A percentile compares a stretch with the other conserved stretches of the same genome.
Conservation (phyloP, 176 grass and related monocot species). For the Alloteropsis semialata region DNA sequence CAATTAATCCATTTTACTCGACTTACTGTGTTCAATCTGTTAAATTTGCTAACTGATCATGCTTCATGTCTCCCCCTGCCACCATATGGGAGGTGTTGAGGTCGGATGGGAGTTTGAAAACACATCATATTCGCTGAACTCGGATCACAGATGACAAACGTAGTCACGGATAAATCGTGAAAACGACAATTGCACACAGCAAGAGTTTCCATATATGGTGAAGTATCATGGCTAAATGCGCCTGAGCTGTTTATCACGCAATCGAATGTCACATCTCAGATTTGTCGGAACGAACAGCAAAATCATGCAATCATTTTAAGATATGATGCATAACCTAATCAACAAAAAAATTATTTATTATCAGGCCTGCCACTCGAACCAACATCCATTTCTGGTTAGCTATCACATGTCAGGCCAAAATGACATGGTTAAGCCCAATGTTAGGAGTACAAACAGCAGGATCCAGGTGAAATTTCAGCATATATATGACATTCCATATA, state of each 20-base stretch:
- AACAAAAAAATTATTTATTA: constrained; percentile 19
- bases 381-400: constrained; percentile 16
- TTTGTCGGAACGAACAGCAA: neutral
- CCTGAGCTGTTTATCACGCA: neutral
- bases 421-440: constrained; percentile 14
- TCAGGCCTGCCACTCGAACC: neutral
- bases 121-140: neutral
- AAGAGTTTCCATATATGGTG: neutral
- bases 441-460: neutral
- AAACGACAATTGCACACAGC: neutral
- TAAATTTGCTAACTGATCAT: neutral
- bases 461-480: neutral
- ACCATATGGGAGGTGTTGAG: neutral
- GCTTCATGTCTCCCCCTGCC: neutral
- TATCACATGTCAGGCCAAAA: constrained; percentile 20
- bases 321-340: neutral
- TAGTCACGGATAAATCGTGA: neutral
- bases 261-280: neutral
- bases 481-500: neutral
- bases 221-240: neutral
- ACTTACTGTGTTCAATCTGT: neutral
- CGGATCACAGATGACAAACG: neutral
- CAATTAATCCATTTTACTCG: neutral
- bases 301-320: neutral
- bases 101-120: neutral